Conservation (phyloP, 306 rosid genomes). For the Canavalia ensiformis region DNA sequence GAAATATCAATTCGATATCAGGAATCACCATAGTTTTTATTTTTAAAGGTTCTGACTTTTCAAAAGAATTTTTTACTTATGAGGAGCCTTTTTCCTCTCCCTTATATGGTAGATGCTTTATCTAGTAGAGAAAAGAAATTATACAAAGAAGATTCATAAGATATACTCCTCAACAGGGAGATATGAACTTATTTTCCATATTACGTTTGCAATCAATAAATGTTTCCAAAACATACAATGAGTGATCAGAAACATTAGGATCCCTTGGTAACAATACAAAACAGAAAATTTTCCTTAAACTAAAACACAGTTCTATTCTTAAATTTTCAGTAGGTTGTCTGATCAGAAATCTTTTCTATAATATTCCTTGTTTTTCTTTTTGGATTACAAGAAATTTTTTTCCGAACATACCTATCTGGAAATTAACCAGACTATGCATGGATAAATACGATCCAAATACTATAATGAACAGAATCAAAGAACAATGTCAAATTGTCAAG, state of each 20-base stretch:
- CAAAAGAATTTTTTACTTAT: background rate
- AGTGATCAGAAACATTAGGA: background rate
- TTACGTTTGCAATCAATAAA: background rate
- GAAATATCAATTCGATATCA: background rate
- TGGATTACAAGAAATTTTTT: background rate
- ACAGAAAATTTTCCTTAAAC: background rate
- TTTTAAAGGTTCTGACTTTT: background rate
- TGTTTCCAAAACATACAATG: background rate
- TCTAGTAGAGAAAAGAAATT: background rate
- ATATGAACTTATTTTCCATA: background rate
- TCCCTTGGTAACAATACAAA: background rate
- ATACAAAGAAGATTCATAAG: background rate
- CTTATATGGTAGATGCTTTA: background rate
- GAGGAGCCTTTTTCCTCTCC: background rate
- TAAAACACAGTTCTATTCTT: background rate
- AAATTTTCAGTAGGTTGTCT: background rate
- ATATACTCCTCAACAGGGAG: background rate
- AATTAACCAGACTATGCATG: slow-evolving; percentile 4
- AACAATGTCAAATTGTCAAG: background rate
- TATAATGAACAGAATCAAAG: background rate
- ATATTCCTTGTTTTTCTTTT: background rate
- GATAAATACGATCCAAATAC: background rate
- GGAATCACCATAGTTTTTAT: background rate
- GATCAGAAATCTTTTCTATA: background rate
- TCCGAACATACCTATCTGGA: background rate